Percentiles rank a stretch among this genome's conserved stretches.
Conservation (phyloP, 371 early-diverging fungal genomes). For the Rhizomucor pusillus region DNA sequence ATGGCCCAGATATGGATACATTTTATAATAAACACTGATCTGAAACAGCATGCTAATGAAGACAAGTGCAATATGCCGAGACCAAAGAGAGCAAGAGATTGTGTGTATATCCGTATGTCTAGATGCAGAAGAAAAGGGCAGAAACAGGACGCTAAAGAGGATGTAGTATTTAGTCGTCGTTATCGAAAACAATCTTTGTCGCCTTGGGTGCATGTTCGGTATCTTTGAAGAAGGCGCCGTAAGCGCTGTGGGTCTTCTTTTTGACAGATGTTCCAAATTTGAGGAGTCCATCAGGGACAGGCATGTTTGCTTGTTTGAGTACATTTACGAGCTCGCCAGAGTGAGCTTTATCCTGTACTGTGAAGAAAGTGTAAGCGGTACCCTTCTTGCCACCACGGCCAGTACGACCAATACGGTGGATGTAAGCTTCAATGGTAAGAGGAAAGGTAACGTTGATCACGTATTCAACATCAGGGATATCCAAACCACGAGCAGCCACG, state of each 20-base stretch:
- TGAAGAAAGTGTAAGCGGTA: constrained; percentile 93
- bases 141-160: too few species aligned
- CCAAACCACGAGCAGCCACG: constrained; percentile 95
- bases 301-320: constrained; percentile 83
- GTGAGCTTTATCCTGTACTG: constrained; percentile 89
- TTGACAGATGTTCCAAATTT: constrained; percentile 96
- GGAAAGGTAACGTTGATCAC: constrained; percentile 99
- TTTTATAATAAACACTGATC: too few species aligned
- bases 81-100: too few species aligned
- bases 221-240: constrained; percentile 96
- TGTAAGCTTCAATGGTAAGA: constrained; percentile 89
- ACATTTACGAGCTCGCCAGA: constrained; percentile 89
- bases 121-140: too few species aligned
- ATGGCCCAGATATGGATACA: too few species aligned
- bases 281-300: constrained; percentile 83
- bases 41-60: too few species aligned
- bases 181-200: constrained; percentile 86
- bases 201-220: constrained; percentile 80
- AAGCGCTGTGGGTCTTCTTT: constrained; percentile 93
- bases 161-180: neutral
- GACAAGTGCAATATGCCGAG: too few species aligned
- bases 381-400: constrained; percentile 95
- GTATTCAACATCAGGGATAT: constrained; percentile 96
- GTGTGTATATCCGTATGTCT: too few species aligned
- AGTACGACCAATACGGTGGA: constrained; percentile 96